phyloP scores from a whole-genome alignment of 2,329 filamentous ascomycete genomes.

The Parastagonospora avenae region DNA sequence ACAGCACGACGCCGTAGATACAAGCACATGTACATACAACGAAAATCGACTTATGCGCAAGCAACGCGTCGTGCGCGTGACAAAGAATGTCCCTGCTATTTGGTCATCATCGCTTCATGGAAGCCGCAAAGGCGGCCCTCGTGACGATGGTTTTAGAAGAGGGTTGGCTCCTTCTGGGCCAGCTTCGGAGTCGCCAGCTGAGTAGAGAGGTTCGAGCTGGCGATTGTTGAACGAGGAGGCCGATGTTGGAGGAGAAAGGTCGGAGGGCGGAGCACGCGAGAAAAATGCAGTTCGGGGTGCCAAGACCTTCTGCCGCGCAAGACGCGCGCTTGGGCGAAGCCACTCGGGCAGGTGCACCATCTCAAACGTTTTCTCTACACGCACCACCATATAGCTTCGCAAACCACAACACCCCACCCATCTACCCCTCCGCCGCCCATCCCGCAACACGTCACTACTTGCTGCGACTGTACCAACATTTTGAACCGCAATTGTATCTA shows the following conservation, averaged over 20 bases:
- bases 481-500: constrained; percentile 2
- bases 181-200: constrained; percentile 71
- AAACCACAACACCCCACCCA: constrained; percentile 25
- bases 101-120: constrained; percentile 74
- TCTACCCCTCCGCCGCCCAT: constrained; percentile 8
- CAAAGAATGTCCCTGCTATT: constrained; percentile 62
- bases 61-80: constrained; percentile 30
- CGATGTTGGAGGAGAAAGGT: constrained; percentile 49
- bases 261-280: constrained; percentile 20
- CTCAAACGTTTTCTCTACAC: constrained; percentile 36
- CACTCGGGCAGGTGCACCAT: constrained; percentile 24
- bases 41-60: background rate
- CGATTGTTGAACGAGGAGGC: constrained; percentile 79
- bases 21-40: constrained; percentile 26
- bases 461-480: constrained; percentile 7
- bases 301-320: constrained; percentile 18
- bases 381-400: constrained; percentile 24
- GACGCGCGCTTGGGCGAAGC: constrained; percentile 21
- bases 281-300: constrained; percentile 20
- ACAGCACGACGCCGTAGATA: constrained; percentile 14
- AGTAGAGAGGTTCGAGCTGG: constrained; percentile 62
- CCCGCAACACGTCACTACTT: constrained; percentile 4
- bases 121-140: constrained; percentile 66
- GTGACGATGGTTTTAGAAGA: constrained; percentile 84
- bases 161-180: constrained; percentile 70